These are phyloP conservation scores for Penicillium crystallinum DNA, from an alignment of 495 filamentous ascomycete genomes.

Conservation along the genomic window DNA sequence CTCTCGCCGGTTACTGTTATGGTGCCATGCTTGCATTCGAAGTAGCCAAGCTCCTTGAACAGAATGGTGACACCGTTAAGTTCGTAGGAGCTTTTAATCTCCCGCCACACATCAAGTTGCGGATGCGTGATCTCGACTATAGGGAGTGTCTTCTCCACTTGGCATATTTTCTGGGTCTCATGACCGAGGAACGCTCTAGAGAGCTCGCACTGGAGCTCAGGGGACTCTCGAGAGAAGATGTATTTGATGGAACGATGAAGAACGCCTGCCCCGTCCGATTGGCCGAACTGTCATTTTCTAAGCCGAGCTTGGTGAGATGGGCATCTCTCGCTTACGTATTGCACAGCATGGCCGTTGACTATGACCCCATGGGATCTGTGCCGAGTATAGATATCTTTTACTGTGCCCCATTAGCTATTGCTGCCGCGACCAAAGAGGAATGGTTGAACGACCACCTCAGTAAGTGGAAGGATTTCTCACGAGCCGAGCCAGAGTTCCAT, in stretches of 20 bases:
- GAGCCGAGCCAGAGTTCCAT: conserved; percentile 8
- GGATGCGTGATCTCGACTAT: neutral
- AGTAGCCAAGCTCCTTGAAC: conserved; percentile 28
- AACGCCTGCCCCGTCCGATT: neutral
- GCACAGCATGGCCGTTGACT: too few species aligned
- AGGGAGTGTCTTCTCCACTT: neutral
- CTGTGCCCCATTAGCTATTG: conserved; percentile 36
- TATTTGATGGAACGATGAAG: neutral
- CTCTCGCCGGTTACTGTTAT: conserved; percentile 47
- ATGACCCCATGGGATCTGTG: too few species aligned
- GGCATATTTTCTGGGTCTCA: neutral
- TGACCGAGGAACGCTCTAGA: neutral
- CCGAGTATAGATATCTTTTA: too few species aligned
- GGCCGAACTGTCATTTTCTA: neutral
- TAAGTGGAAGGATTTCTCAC: conserved; percentile 40
- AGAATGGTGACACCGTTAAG: neutral
- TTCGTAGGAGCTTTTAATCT: neutral
- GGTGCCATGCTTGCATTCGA: conserved; percentile 50
- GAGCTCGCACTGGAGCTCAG: neutral
- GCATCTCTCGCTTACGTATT: too few species aligned
- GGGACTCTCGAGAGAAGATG: neutral
- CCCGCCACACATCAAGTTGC: neutral
- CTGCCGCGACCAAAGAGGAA: conserved; percentile 34
- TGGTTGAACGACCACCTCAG: conserved; percentile 39
- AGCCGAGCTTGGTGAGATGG: too few species aligned